Evolutionary conservation across 768 basidiomycete genomes (phyloP).

Genomic region (Lentinula raphanica): DNA sequence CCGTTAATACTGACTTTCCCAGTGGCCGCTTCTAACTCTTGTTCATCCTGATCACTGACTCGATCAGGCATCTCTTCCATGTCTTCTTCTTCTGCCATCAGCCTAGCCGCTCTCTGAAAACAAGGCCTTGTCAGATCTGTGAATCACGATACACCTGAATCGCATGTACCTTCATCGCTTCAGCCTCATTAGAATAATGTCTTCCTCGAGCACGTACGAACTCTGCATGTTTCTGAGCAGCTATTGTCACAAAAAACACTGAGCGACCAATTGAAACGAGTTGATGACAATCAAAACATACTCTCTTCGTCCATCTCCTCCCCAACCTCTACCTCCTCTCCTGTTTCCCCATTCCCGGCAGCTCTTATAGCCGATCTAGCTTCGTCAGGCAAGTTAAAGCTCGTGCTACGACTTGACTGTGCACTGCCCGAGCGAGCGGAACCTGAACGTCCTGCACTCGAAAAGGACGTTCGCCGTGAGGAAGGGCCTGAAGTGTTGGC

Average conservation of each 20-base stretch:
- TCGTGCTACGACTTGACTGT: constrained; percentile 73
- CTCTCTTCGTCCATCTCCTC: constrained; percentile 91
- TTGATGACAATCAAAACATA: constrained; percentile 29
- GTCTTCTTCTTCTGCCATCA: constrained; percentile 69
- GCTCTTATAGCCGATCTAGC: constrained; percentile 55
- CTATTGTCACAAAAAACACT: constrained; percentile 30
- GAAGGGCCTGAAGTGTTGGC: constrained; percentile 62
- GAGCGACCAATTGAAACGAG: background rate
- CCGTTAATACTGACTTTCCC: background rate
- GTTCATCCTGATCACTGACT: constrained; percentile 15
- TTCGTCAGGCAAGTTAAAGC: constrained; percentile 74
- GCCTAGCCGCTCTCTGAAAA: constrained; percentile 53
- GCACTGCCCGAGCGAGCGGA: constrained; percentile 58
- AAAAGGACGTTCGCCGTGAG: constrained; percentile 70
- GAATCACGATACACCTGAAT: background rate
- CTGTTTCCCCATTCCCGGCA: constrained; percentile 42
- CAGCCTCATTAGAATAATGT: constrained; percentile 88
- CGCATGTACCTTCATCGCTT: constrained; percentile 77
- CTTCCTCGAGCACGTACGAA: constrained; percentile 77
- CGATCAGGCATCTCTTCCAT: constrained; percentile 25
- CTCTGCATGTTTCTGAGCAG: constrained; percentile 75
- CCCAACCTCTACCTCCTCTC: constrained; percentile 66
- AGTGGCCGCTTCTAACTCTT: constrained; percentile 2
- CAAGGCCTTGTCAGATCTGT: constrained; percentile 5
- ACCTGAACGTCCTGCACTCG: constrained; percentile 52